Evolutionary conservation across 1,139 yeast genomes (phyloP).

Genomic region (Pichia sp.): DNA sequence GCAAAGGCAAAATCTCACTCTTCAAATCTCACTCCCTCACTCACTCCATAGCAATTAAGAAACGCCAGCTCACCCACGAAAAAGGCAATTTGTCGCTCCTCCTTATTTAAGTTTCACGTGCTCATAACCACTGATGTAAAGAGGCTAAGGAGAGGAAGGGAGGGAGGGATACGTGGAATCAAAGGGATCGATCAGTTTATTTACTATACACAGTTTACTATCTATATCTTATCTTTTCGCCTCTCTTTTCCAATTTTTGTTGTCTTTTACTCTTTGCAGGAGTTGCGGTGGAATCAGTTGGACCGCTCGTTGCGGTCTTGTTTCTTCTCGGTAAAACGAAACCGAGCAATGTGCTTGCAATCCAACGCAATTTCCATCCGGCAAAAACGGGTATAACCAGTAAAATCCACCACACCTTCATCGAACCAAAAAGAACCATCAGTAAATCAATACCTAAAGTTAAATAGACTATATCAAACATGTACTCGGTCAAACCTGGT

Average conservation of each 20-base stretch:
- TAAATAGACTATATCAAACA: slow-evolving; percentile 66
- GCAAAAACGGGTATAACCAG: slow-evolving; percentile 45
- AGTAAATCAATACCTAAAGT: slow-evolving; percentile 57
- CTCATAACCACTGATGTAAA: background rate
- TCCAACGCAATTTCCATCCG: slow-evolving; percentile 39
- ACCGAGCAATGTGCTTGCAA: slow-evolving; percentile 26
- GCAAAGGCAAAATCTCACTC: background rate
- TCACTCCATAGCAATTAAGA: background rate
- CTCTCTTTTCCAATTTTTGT: slow-evolving; percentile 38
- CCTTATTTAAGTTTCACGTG: background rate
- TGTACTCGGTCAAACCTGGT: slow-evolving; percentile 65
- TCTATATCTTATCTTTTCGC: slow-evolving; percentile 11
- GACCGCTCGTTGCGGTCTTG: background rate
- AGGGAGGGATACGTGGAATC: too few species aligned
- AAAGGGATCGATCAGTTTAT: too few species aligned
- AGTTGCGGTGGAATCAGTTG: slow-evolving; percentile 4
- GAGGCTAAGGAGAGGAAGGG: too few species aligned
- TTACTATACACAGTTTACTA: background rate
- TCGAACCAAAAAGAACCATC: slow-evolving; percentile 46
- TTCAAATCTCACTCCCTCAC: too few species aligned
- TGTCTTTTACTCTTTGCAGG: slow-evolving; percentile 39
- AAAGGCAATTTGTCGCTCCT: too few species aligned
- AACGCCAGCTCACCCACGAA: background rate
- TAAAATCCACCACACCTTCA: slow-evolving; percentile 55
- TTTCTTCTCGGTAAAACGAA: slow-evolving; percentile 18